Evolutionary conservation across 2,329 filamentous ascomycete species (phyloP).

Genomic region (Pseudogymnoascus sp.): DNA sequence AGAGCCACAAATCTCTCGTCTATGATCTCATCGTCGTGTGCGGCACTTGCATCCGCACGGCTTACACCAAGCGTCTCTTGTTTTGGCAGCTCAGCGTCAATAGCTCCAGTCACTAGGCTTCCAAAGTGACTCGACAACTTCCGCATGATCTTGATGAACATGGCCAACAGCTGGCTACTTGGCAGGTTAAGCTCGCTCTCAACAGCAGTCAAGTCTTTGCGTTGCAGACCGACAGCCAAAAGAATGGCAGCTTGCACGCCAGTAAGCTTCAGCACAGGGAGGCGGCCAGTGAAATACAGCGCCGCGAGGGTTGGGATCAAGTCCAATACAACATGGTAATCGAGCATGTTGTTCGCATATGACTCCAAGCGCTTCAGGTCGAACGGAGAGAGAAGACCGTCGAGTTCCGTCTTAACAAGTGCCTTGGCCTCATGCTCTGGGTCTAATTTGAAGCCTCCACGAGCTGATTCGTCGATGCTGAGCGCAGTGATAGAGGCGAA

Average conservation of each 20-base stretch:
- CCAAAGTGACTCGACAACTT: constrained; percentile 80
- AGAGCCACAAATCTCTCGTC: constrained; percentile 64
- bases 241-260: constrained; percentile 83
- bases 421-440: constrained; percentile 44
- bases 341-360: constrained; percentile 94
- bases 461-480: constrained; percentile 82
- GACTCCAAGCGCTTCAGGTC: constrained; percentile 92
- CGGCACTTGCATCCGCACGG: constrained; percentile 52
- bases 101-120: constrained; percentile 65
- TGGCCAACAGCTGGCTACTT: constrained; percentile 76
- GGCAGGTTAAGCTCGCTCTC: constrained; percentile 71
- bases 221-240: constrained; percentile 83
- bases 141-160: constrained; percentile 94
- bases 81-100: constrained; percentile 58
- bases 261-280: constrained; percentile 63
- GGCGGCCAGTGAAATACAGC: constrained; percentile 76
- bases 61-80: constrained; percentile 52
- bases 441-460: constrained; percentile 62
- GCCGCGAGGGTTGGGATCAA: constrained; percentile 75
- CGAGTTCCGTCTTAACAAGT: constrained; percentile 69
- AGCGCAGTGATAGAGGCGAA: constrained; percentile 75
- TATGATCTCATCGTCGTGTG: constrained; percentile 62
- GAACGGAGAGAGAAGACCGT: constrained; percentile 75
- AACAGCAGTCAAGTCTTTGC: constrained; percentile 75
- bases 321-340: constrained; percentile 96